Evolutionary conservation across 2,329 filamentous ascomycete species (phyloP).

Genomic region (Whalleya microplaca): DNA sequence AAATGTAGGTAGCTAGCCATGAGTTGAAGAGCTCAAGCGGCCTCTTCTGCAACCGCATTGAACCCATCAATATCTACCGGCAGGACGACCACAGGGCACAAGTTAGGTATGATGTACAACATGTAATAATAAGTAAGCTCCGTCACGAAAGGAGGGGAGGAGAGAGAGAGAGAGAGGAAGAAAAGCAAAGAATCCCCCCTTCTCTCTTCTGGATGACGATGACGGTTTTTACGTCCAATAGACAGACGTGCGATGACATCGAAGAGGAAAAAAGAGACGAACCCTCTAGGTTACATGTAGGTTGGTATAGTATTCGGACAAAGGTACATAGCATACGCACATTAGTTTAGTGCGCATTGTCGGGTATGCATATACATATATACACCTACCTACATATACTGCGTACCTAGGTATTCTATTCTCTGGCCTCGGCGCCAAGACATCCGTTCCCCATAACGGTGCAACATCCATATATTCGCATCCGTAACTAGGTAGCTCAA

Average conservation of each 20-base stretch:
- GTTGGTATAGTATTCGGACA: neutral
- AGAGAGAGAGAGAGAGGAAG: neutral
- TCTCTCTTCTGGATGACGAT: neutral
- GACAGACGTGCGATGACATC: neutral
- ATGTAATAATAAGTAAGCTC: neutral
- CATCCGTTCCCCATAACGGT: neutral
- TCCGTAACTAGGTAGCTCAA: neutral
- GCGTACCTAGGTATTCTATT: no score
- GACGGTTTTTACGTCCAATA: neutral
- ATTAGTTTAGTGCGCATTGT: no score
- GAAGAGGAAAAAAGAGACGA: neutral
- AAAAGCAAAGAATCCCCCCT: neutral
- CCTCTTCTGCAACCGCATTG: conserved; percentile 15
- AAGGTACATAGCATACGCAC: no score
- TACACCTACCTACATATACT: neutral
- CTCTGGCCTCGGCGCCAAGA: no score
- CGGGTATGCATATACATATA: no score
- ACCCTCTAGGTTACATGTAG: neutral
- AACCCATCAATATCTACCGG: conserved; percentile 8
- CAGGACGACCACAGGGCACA: neutral
- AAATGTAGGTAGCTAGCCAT: conserved; percentile 9
- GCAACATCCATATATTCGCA: neutral
- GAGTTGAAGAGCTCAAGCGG: conserved; percentile 16
- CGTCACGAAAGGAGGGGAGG: neutral
- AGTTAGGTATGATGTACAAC: neutral